Percentiles rank a stretch among this genome's conserved stretches.
Conservation (phyloP, 2,329 filamentous ascomycete genomes). For the Sclerotinia glacialis region DNA sequence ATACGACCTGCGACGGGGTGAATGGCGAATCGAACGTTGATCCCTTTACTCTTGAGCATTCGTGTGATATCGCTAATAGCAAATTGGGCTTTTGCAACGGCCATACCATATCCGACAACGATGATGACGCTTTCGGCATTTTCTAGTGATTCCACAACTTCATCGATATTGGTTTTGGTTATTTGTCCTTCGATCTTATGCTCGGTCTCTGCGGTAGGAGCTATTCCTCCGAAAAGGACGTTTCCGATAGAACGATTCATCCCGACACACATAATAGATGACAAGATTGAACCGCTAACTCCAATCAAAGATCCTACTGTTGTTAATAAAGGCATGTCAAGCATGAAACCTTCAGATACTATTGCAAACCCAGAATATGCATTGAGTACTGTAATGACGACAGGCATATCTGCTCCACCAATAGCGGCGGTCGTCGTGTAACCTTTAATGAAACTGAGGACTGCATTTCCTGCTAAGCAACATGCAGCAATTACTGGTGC, state of each 20-base stretch:
- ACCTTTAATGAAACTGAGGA: conserved; percentile 79
- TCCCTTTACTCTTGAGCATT: conserved; percentile 68
- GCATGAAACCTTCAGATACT: conserved; percentile 88
- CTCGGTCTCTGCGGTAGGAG: conserved; percentile 59
- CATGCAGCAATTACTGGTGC: conserved; percentile 75
- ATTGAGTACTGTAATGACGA: conserved; percentile 86
- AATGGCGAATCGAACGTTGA: conserved; percentile 85
- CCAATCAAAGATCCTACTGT: conserved; percentile 85
- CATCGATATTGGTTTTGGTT: conserved; percentile 74
- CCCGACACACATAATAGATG: conserved; percentile 81
- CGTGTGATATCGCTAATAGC: conserved; percentile 79
- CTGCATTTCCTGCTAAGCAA: conserved; percentile 72
- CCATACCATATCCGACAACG: conserved; percentile 85
- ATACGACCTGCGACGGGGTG: conserved; percentile 88
- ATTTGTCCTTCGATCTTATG: conserved; percentile 78
- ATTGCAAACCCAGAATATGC: conserved; percentile 89
- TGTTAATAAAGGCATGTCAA: conserved; percentile 80
- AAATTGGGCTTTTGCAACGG: conserved; percentile 89
- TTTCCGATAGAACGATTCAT: conserved; percentile 93
- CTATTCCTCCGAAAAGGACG: conserved; percentile 81
- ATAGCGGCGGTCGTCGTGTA: conserved; percentile 86
- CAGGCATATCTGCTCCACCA: conserved; percentile 91
- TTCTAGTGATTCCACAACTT: conserved; percentile 71
- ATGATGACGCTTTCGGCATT: conserved; percentile 85
- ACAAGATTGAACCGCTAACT: conserved; percentile 83